phyloP scores from a whole-genome alignment of 176 grass and related monocot genomes.

The Poa annua region DNA sequence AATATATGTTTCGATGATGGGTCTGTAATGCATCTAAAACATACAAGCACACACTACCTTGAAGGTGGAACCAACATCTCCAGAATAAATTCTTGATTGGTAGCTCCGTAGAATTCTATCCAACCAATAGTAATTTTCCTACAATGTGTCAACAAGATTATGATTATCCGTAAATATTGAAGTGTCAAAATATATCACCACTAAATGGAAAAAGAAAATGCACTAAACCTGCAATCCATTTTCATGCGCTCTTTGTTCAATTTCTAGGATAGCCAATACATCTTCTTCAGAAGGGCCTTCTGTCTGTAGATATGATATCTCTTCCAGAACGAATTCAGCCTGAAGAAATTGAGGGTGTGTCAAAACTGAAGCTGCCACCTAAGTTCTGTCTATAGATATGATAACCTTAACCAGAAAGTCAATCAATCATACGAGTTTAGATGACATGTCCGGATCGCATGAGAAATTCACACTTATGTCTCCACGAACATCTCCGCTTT shows the following conservation, averaged over 20 bases:
- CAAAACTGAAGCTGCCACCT: constrained; percentile 28
- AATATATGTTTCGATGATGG: constrained; percentile 29
- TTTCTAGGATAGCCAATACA: constrained; percentile 83
- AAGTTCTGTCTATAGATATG: too few species aligned
- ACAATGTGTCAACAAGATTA: constrained; percentile 35
- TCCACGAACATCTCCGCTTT: constrained; percentile 84
- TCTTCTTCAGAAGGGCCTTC: constrained; percentile 89
- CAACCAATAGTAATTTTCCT: constrained; percentile 99
- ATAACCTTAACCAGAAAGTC: constrained; percentile 11
- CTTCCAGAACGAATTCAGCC: constrained; percentile 93
- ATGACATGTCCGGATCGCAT: constrained; percentile 90
- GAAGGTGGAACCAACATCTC: constrained; percentile 81
- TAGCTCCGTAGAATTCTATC: constrained; percentile 94
- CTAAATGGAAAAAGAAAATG: constrained; percentile 26
- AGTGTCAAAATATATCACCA: constrained; percentile 25
- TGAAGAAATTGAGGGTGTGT: constrained; percentile 47
- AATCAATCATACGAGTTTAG: constrained; percentile 70
- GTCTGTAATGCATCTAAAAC: constrained; percentile 12
- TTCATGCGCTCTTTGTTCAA: constrained; percentile 99
- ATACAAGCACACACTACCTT: constrained; percentile 56
- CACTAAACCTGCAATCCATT: constrained; percentile 89
- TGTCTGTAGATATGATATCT: constrained; percentile 83
- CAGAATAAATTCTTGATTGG: constrained; percentile 92
- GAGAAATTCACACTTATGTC: constrained; percentile 98
- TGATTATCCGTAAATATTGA: constrained; percentile 25